Conservation (phyloP, 2,329 filamentous ascomycete genomes). For the Aureobasidium mangrovei region DNA sequence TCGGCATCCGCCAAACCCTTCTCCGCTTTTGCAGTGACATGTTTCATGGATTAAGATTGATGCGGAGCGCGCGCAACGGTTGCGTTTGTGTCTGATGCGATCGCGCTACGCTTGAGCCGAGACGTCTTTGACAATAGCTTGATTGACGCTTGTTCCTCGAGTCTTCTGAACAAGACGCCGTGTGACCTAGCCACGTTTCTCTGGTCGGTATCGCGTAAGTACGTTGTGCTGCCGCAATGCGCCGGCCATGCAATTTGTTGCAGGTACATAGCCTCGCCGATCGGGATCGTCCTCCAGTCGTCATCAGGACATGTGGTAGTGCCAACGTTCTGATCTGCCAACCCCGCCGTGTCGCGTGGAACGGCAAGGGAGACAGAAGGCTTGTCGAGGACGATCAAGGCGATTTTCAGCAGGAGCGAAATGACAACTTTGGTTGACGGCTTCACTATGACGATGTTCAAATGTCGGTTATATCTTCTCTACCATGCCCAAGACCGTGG, state of each 20-base stretch:
- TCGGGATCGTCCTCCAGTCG: slow-evolving; percentile 4
- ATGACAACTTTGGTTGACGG: not conserved
- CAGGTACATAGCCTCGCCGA: not conserved
- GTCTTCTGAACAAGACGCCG: not conserved
- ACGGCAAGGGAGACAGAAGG: not conserved
- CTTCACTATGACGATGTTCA: slow-evolving; percentile 6
- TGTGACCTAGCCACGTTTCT: not conserved
- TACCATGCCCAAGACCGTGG: too few species aligned
- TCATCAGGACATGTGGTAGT: not conserved
- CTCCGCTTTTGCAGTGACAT: slow-evolving; percentile 10
- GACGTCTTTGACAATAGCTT: not conserved
- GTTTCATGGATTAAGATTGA: slow-evolving; percentile 11
- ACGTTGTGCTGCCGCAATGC: not conserved
- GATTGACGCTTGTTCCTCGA: not conserved
- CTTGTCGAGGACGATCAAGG: slow-evolving; percentile 10
- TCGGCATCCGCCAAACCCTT: not conserved
- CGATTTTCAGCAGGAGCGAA: slow-evolving; percentile 2
- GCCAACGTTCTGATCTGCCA: slow-evolving; percentile 11
- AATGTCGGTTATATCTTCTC: not conserved
- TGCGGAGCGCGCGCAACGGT: slow-evolving; percentile 7
- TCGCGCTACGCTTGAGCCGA: not conserved
- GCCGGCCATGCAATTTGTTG: slow-evolving; percentile 10
- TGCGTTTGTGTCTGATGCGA: slow-evolving; percentile 1
- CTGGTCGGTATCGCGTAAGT: not conserved
- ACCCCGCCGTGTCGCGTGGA: slow-evolving; percentile 4